Evolutionary conservation across 495 filamentous ascomycete species (phyloP), one percentile per base, ranked within the genome.

Genomic region (Penicillium taxi): DNA sequence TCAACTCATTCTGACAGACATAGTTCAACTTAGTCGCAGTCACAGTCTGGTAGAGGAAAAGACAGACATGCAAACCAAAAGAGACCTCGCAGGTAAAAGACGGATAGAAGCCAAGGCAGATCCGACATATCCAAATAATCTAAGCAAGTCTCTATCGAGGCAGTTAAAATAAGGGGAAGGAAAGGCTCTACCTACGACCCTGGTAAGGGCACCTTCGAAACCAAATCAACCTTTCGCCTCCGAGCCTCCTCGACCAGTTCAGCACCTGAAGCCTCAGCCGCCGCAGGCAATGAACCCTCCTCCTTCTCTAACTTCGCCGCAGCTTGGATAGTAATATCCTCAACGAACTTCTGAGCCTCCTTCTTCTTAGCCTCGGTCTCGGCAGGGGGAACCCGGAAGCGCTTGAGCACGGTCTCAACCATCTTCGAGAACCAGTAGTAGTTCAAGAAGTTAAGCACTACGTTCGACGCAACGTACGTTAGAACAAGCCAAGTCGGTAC

Each of bases 351-450:
- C n/a, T 41, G 13, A 18, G 28, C 32, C 18, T 31, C 19, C 2
- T 22, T 35, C 25, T 54, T 28, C 44, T 54, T 47, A 12, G 28
- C 9, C 23, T 30, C 22, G 6, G 45, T 42, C 12, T 30, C 19
- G 11, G 50, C 44, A 21, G 43, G 41, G 0, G 61, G 59, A 6
- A 39, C 37, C n/a, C 81, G 74, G 59, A 98, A 98, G 15, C 91
- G 72, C 69, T 91, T 93, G 43, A 81, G 66, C 11, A 98, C 80
- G 16, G 91, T 86, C 45, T 84, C 75, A 41, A 98, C 84, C 91
- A 98, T 98, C 72, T 90, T 91, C 41, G 79, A 78, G 60, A 94
- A 96, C 91, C 91, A 98, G 66, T 80, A 89, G 58, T 87, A 88
- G 61, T 98, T 98, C 30, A 98, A 66, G 32, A 73, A 67, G 62